Conservation (phyloP, 202 grass and related monocot species). For the Bolboschoenoplectus hybrid region DNA sequence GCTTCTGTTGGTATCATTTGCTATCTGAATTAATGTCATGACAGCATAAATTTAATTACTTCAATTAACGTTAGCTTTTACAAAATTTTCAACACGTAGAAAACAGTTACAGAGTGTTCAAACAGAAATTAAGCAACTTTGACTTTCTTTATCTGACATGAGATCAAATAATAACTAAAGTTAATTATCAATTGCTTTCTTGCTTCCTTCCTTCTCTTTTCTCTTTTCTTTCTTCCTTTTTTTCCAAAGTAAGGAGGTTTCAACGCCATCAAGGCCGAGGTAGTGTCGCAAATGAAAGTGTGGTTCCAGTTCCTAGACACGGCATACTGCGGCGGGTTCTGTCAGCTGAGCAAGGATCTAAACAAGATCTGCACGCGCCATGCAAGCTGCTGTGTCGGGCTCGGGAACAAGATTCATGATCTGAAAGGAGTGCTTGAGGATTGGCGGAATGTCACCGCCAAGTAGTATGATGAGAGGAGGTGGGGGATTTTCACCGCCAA, state of each 20-base stretch:
- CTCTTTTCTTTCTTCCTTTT: too few relatives aligned
- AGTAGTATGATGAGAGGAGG: conserved; percentile 41
- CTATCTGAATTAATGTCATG: too few relatives aligned
- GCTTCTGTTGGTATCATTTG: too few relatives aligned
- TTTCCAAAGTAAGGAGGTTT: conserved; percentile 16
- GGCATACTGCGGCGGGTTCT: conserved; percentile 64
- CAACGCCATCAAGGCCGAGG: conserved; percentile 72
- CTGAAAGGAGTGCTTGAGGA: conserved; percentile 47
- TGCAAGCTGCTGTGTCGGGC: conserved; percentile 71
- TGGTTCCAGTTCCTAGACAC: conserved; percentile 80
- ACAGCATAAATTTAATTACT: too few relatives aligned
- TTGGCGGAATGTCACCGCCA: conserved; percentile 69
- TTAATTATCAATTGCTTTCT: too few relatives aligned
- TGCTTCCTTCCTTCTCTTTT: too few relatives aligned
- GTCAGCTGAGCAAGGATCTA: conserved; percentile 79
- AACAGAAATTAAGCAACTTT: too few relatives aligned
- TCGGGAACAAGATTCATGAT: conserved; percentile 63
- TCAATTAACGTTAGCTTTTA: too few relatives aligned
- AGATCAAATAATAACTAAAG: too few relatives aligned
- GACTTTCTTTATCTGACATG: too few relatives aligned
- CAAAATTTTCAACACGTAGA: too few relatives aligned
- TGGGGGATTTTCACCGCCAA: conserved; percentile 57
- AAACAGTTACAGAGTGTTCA: too few relatives aligned
- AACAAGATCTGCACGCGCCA: conserved; percentile 82
- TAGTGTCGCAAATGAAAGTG: conserved; percentile 33